Evolutionary conservation across 441 rosid genomes (phyloP).

Genomic region (Populus hybrid): DNA sequence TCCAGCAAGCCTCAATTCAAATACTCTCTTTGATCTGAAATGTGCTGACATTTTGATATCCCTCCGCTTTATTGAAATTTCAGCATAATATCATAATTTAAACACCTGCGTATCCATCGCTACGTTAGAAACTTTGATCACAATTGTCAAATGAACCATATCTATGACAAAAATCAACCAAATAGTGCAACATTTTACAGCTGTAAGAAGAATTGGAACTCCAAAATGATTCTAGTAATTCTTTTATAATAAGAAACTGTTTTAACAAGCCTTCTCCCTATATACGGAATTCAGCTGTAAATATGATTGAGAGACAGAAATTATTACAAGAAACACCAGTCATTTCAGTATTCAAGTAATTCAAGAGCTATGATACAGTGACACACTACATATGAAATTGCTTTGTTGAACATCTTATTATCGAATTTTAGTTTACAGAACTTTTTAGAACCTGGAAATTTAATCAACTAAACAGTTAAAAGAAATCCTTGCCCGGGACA

Average conservation of each 20-base stretch:
- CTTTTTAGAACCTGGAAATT: conserved; percentile 11
- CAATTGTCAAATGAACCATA: conserved; percentile 15
- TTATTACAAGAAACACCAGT: background rate
- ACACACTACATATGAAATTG: background rate
- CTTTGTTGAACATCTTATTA: background rate
- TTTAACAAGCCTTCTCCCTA: background rate
- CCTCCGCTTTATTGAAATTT: conserved; percentile 17
- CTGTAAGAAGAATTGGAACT: background rate
- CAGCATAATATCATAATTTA: conserved; percentile 12
- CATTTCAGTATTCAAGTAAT: background rate
- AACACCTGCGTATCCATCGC: conserved; percentile 25
- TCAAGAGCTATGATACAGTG: conserved; percentile 5
- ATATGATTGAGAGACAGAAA: background rate
- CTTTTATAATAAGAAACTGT: background rate
- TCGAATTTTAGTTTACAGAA: background rate
- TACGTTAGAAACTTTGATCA: conserved; percentile 4
- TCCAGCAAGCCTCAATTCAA: conserved; percentile 31
- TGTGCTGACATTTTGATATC: conserved; percentile 27
- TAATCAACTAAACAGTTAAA: background rate
- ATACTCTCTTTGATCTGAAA: conserved; percentile 22
- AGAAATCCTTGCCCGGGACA: background rate
- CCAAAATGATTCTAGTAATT: background rate
- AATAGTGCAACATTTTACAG: conserved; percentile 1
- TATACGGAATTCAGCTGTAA: background rate
- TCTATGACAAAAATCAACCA: conserved; percentile 6